phyloP scores from a whole-genome alignment of 169 alveolate species.

The Theileria sp. region DNA sequence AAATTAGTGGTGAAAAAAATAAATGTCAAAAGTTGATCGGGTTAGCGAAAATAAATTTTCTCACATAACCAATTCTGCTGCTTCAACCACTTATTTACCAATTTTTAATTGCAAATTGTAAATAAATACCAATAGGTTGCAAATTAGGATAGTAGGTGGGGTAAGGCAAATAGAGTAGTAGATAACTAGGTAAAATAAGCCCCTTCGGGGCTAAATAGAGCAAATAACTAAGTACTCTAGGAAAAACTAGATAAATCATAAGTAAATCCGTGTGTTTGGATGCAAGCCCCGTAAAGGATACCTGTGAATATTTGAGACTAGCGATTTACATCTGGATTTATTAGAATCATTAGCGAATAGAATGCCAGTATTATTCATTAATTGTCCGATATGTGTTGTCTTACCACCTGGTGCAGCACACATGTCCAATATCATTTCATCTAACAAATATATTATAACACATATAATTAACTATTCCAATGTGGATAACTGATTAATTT shows the following conservation, averaged over 20 bases:
- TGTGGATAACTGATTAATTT: too few relatives aligned
- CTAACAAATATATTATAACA: too few relatives aligned
- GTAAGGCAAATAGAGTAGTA: not conserved
- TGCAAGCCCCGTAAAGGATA: conserved; percentile 3
- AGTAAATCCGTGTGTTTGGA: too few relatives aligned
- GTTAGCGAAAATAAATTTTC: not conserved
- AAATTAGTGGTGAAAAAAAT: too few relatives aligned
- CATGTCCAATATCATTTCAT: conserved; percentile 91
- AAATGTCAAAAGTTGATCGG: not conserved
- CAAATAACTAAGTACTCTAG: too few relatives aligned
- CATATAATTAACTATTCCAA: too few relatives aligned
- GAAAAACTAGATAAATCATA: too few relatives aligned
- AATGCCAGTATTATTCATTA: conserved; percentile 92
- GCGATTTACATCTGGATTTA: conserved; percentile 88
- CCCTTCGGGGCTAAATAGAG: not conserved
- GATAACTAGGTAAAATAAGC: not conserved
- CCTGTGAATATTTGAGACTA: conserved; percentile 88
- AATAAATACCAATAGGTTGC: not conserved
- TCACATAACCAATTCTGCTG: not conserved
- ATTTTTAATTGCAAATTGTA: not conserved
- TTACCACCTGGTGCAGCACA: conserved; percentile 99
- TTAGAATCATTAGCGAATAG: conserved; percentile 92
- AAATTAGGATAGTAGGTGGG: not conserved
- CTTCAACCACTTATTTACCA: not conserved
- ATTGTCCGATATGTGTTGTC: conserved; percentile 91